Percentiles rank a stretch among this genome's conserved stretches.
Conservation (phyloP, 176 grass and related monocot species). For the Lolium rigidum region DNA sequence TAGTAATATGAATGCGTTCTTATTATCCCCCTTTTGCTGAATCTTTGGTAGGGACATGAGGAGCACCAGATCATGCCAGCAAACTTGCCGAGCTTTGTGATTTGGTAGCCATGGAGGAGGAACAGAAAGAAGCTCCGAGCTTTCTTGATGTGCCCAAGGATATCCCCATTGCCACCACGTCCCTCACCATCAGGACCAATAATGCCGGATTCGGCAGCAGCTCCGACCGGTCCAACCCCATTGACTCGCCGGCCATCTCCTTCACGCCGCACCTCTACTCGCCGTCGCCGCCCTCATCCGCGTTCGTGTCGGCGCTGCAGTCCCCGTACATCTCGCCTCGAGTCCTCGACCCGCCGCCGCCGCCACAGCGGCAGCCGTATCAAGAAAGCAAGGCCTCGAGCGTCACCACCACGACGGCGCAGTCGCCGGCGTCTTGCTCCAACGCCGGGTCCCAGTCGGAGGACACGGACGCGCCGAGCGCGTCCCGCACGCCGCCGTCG, state of each 20-base stretch:
- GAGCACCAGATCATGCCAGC: slow-evolving; percentile 44
- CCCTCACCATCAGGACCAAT: slow-evolving; percentile 74
- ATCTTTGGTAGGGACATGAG: slow-evolving; percentile 54
- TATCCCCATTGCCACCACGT: slow-evolving; percentile 64
- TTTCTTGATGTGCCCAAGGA: slow-evolving; percentile 63
- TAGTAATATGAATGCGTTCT: slow-evolving; percentile 6
- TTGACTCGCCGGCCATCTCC: slow-evolving; percentile 83
- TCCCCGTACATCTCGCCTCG: slow-evolving; percentile 98
- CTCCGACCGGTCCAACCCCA: slow-evolving; percentile 71
- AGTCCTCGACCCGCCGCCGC: slow-evolving; percentile 53
- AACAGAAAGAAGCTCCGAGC: slow-evolving; percentile 32
- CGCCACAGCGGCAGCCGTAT: slow-evolving; percentile 28
- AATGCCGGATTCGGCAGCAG: slow-evolving; percentile 50
- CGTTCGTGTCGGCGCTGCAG: slow-evolving; percentile 94
- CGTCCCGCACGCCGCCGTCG: slow-evolving; percentile 83
- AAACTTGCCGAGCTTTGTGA: slow-evolving; percentile 39
- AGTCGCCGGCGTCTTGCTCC: slow-evolving; percentile 69
- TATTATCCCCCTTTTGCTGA: slow-evolving; percentile 17
- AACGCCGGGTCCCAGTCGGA: slow-evolving; percentile 69
- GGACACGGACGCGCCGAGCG: slow-evolving; percentile 74
- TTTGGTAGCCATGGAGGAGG: slow-evolving; percentile 75
- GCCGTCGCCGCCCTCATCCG: slow-evolving; percentile 89
- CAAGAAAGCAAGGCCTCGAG: slow-evolving; percentile 40
- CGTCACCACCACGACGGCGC: slow-evolving; percentile 50
- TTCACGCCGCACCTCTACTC: slow-evolving; percentile 90